Evolutionary conservation across 768 basidiomycete genomes (phyloP).

Genomic region (Termitomyces bulborhizus): DNA sequence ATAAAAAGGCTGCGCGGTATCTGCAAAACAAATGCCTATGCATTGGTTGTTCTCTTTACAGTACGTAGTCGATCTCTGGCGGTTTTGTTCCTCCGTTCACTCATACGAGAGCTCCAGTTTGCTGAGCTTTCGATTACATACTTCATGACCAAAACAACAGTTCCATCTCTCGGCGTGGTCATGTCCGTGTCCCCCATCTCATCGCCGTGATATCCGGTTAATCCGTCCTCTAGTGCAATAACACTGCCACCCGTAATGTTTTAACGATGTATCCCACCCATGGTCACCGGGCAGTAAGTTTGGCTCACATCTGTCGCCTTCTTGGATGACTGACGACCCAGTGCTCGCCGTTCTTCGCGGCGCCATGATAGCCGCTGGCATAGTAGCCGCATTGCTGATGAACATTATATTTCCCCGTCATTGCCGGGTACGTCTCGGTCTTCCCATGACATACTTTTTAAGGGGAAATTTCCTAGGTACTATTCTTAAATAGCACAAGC

Average conservation of each 20-base stretch:
- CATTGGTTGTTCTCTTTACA: conserved; percentile 30
- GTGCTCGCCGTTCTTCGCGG: conserved; percentile 34
- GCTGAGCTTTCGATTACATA: conserved; percentile 41
- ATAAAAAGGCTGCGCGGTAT: conserved; percentile 27
- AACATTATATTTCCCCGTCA: conserved; percentile 42
- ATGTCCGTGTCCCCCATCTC: conserved; percentile 24
- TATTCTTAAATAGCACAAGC: conserved; percentile 35
- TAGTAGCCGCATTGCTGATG: conserved; percentile 36
- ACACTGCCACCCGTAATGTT: conserved; percentile 38
- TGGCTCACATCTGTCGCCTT: background rate
- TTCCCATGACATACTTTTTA: background rate
- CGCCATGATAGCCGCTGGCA: conserved; percentile 36
- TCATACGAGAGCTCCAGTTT: conserved; percentile 18
- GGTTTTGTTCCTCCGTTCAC: background rate
- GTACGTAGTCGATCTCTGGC: conserved; percentile 17
- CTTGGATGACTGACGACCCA: conserved; percentile 12
- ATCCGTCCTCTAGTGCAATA: background rate
- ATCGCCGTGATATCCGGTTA: background rate
- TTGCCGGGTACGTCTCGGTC: conserved; percentile 27
- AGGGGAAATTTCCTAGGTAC: conserved; percentile 20
- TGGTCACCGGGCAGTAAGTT: conserved; percentile 23
- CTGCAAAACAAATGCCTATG: conserved; percentile 35
- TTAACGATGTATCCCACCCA: conserved; percentile 18
- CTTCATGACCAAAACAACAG: conserved; percentile 31
- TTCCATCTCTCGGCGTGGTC: conserved; percentile 36